Evolutionary conservation across 768 basidiomycete species (phyloP).

Genomic region (Pulveroboletus sp.): DNA sequence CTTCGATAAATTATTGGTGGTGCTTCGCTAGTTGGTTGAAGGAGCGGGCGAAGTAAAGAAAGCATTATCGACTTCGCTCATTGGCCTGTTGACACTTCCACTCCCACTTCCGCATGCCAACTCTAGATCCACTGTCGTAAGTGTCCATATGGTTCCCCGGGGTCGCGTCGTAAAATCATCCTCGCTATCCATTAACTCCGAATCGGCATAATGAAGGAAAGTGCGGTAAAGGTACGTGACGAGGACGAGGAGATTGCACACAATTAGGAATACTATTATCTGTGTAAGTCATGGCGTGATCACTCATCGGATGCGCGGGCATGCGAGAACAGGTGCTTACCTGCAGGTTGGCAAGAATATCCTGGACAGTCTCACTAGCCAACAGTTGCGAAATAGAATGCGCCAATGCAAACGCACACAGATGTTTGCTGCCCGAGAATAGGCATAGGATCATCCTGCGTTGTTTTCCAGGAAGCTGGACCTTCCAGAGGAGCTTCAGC

Average conservation of each 20-base stretch:
- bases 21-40: not conserved
- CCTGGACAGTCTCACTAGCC: not conserved
- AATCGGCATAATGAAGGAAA: not conserved
- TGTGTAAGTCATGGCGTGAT: not conserved
- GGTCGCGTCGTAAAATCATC: not conserved
- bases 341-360: not conserved
- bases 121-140: not conserved
- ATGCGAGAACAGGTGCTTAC: not conserved
- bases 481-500: constrained; percentile 14
- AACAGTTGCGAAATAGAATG: constrained; percentile 1
- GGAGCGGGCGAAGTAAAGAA: not conserved
- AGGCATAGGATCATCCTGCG: constrained; percentile 4
- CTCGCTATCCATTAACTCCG: not conserved
- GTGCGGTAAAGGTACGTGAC: constrained; percentile 3
- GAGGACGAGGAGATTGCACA: constrained; percentile 1
- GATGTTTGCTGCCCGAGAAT: not conserved
- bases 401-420: not conserved
- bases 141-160: not conserved
- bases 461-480: constrained; percentile 13
- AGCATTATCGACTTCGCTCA: not conserved
- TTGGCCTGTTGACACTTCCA: not conserved
- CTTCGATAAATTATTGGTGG: not conserved
- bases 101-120: not conserved
- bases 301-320: not conserved
- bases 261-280: not conserved